Evolutionary conservation across 2,329 filamentous ascomycete species (phyloP).

Genomic region (Karstenula rhodostoma): DNA sequence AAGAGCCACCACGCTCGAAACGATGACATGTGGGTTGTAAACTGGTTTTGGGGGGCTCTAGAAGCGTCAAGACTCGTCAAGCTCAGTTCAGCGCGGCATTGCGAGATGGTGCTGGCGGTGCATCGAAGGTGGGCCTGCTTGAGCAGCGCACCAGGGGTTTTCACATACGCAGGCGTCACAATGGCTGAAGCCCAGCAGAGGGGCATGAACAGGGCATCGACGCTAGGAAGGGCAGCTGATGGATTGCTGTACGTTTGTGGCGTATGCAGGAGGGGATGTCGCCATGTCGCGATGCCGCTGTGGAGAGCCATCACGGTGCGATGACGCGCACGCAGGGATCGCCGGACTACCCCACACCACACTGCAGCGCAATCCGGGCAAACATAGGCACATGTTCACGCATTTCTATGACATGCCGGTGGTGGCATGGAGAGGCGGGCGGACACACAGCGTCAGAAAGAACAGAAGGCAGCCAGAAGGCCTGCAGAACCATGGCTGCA

Average conservation of each 20-base stretch:
- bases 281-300: not conserved
- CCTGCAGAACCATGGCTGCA: not conserved
- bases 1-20: not conserved
- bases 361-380: not conserved
- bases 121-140: not conserved
- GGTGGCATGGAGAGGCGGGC: not conserved
- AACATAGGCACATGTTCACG: not conserved
- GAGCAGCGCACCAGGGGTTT: not conserved
- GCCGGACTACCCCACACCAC: slow-evolving; percentile 3
- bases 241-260: not conserved
- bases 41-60: slow-evolving; percentile 1
- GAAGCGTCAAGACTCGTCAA: not conserved
- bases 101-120: slow-evolving; percentile 2
- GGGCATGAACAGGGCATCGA: not conserved
- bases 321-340: slow-evolving; percentile 9
- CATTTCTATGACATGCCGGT: slow-evolving; percentile 4
- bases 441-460: not conserved
- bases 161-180: not conserved
- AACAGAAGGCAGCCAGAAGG: not conserved
- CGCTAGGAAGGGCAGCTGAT: not conserved
- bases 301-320: not conserved
- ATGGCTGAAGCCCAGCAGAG: not conserved
- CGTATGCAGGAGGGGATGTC: not conserved
- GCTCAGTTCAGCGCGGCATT: not conserved
- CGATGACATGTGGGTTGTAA: not conserved